These are phyloP conservation scores for Alternaria longipes DNA, from an alignment of 2,329 filamentous ascomycete genomes.

Conservation along the genomic window DNA sequence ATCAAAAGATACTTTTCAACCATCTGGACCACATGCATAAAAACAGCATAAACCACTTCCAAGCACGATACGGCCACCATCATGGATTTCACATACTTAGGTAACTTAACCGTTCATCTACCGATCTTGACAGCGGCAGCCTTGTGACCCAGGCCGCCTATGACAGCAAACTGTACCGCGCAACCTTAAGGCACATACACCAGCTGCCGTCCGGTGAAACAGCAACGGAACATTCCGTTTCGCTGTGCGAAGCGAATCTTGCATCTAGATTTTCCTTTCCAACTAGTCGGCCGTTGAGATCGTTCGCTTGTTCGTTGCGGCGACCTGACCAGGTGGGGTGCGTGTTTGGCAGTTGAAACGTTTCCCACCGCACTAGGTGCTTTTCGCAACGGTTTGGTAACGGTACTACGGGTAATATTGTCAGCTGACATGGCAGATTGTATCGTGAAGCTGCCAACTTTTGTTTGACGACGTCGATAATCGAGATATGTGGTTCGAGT, in stretches of 20 bases:
- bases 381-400: neutral
- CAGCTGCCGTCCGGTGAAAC: neutral
- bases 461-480: neutral
- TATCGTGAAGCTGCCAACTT: neutral
- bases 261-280: neutral
- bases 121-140: conserved; percentile 2
- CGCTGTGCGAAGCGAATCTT: neutral
- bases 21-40: neutral
- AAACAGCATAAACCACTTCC: neutral
- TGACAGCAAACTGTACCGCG: neutral
- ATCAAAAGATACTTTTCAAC: neutral
- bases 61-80: neutral
- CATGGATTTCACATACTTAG: neutral
- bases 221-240: neutral
- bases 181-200: neutral
- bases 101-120: neutral
- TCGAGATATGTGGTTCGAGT: neutral
- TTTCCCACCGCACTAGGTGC: neutral
- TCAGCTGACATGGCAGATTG: neutral
- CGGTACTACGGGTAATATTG: neutral
- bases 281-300: neutral
- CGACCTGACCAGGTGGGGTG: neutral
- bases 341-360: neutral
- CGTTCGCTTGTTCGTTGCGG: neutral
- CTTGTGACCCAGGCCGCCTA: neutral